Evolutionary conservation across 768 basidiomycete species (phyloP), one percentile per base, ranked within the genome.

Genomic region (Suillus occidentalis): DNA sequence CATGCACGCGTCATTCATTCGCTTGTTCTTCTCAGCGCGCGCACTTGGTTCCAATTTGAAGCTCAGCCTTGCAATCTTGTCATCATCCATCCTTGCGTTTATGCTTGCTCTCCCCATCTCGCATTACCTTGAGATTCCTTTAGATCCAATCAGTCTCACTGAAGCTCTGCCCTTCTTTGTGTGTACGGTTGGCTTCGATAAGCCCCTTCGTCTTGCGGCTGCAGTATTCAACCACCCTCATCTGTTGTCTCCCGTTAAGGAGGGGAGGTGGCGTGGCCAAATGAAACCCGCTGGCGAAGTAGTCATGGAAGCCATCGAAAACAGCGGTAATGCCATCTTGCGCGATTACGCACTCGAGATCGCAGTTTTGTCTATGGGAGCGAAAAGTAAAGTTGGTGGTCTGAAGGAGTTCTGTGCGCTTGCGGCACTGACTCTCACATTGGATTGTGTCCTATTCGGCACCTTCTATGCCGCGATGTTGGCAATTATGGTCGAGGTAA

Each of bases 121-220:
- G 22, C 84, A 90, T 61, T 88, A 88, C 9, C 82, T 98, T 64
- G 83, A 84, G 69, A 94, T 99, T 65, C 90, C 89, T 22, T 89
- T 99, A 69, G 96, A 99, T 75, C 94, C 95, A 1, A 90, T 99
- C 61, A 89, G 90, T 12, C 84, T 99, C 60, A 94, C 93, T 12
- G 97, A 99, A 76, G 97, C 97, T 0, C 85, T 99, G 0, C 97
- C 97, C 0, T 99, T 99, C 88, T 82, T 99, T 57, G 96, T 99
- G 42, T 97, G 97, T 76, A 97, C 95, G 2, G 89, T 99, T 65
- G 97, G 97, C 8, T 99, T 99, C 76, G 97, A 99, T 79, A 99
- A 99, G 76, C 97, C 96, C 0, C 88, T 97, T 55, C 87, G 93
- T 8, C 88, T 99, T 31, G 96, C 95, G 3, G 85, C 89, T 14